Evolutionary conservation across 345 rosid genomes (phyloP).

Genomic region (Arabidopsis suecica): DNA sequence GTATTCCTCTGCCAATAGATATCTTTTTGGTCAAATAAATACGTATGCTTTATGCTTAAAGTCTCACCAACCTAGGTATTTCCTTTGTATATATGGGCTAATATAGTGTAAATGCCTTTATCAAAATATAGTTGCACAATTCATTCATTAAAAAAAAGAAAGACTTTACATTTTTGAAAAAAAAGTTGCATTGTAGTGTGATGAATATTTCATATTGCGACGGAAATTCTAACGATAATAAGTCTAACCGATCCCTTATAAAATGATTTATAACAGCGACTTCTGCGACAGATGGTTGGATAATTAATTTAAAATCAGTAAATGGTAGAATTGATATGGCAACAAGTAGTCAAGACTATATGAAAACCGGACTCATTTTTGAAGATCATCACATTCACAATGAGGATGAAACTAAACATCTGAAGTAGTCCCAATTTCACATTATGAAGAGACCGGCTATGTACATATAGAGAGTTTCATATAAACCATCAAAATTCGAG

Average conservation of each 20-base stretch:
- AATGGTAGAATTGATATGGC: background rate
- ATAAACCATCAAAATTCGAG: background rate
- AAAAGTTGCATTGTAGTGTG: background rate
- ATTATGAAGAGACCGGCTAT: background rate
- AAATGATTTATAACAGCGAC: conserved; percentile 9
- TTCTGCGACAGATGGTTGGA: conserved; percentile 7
- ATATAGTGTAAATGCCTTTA: conserved; percentile 4
- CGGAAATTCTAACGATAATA: background rate
- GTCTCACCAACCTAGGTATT: conserved; percentile 11
- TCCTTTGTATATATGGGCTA: background rate
- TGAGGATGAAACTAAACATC: too few species aligned
- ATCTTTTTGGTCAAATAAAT: conserved; percentile 30
- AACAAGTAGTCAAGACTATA: background rate
- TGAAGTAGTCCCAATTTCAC: background rate
- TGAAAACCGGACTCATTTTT: background rate
- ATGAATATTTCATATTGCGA: conserved; percentile 11
- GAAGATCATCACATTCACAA: background rate
- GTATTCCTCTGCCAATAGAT: conserved; percentile 36
- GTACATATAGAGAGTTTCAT: background rate
- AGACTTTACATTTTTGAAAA: background rate
- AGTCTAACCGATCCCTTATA: background rate
- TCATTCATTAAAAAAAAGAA: background rate
- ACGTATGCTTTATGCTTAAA: conserved; percentile 20
- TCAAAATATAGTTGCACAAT: background rate
- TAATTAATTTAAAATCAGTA: background rate